Conservation (phyloP, 495 filamentous ascomycete species). For the Rhypophila decipiens region DNA sequence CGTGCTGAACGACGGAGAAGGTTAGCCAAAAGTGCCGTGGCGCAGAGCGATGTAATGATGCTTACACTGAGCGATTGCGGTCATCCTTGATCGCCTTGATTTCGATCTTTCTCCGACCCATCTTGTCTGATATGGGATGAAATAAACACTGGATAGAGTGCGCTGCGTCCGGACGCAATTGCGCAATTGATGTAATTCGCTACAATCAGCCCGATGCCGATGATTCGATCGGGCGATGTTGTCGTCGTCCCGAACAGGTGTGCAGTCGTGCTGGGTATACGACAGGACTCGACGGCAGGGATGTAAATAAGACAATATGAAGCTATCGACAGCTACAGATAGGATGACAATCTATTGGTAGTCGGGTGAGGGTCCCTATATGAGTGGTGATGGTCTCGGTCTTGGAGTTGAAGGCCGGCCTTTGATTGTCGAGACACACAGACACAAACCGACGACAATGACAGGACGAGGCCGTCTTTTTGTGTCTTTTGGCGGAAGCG, state of each 20-base stretch:
- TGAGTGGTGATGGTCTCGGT: background rate
- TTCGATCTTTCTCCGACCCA: conserved; percentile 80
- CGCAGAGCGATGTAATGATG: too few species aligned
- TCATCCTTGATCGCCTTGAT: conserved; percentile 99
- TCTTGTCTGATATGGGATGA: conserved; percentile 27
- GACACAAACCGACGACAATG: conserved; percentile 14
- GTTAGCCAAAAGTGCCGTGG: conserved; percentile 3
- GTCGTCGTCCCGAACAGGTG: conserved; percentile 1
- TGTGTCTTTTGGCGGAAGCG: conserved; percentile 18
- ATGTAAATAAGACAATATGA: background rate
- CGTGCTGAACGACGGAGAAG: conserved; percentile 62
- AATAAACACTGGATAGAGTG: background rate
- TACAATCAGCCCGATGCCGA: background rate
- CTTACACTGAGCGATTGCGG: conserved; percentile 97
- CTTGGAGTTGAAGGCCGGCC: conserved; percentile 6
- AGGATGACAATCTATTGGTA: background rate
- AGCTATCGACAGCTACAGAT: background rate
- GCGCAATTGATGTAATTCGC: background rate
- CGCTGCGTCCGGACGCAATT: background rate
- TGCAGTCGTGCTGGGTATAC: too few species aligned
- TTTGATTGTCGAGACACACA: conserved; percentile 9
- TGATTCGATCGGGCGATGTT: conserved; percentile 3
- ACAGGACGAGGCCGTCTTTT: conserved; percentile 22
- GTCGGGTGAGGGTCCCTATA: background rate
- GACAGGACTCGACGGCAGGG: too few species aligned